phyloP scores from a whole-genome alignment of 2,329 filamentous ascomycete species.

The Claviceps lovelessii region DNA sequence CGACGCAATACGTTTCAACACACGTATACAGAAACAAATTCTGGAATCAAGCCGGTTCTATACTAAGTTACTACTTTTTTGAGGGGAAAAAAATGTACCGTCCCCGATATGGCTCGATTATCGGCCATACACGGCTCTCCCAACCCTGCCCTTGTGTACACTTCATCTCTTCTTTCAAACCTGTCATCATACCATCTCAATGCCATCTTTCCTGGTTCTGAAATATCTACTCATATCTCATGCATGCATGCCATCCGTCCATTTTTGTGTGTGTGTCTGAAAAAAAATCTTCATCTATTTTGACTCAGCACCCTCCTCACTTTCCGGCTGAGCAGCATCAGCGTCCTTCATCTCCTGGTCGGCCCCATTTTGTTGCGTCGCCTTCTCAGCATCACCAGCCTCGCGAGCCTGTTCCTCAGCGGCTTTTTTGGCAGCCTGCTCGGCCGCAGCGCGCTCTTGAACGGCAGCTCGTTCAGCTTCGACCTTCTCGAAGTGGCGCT shows the following conservation, averaged over 20 bases:
- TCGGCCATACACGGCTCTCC: not conserved
- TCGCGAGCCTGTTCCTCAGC: conserved; percentile 42
- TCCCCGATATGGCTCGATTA: not conserved
- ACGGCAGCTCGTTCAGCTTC: conserved; percentile 71
- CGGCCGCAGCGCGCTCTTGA: conserved; percentile 63
- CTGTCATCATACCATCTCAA: not conserved
- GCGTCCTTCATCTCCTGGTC: conserved; percentile 53
- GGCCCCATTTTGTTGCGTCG: conserved; percentile 30
- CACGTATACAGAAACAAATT: not conserved
- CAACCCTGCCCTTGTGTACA: not conserved
- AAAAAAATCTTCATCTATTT: conserved; percentile 16
- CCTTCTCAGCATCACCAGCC: conserved; percentile 37
- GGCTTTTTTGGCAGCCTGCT: conserved; percentile 60
- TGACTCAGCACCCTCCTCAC: conserved; percentile 27
- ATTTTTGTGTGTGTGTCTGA: not conserved
- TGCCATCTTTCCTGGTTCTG: not conserved
- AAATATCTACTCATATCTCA: conserved; percentile 9
- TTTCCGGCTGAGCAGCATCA: conserved; percentile 37
- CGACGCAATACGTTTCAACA: too few species aligned
- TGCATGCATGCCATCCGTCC: conserved; percentile 1
- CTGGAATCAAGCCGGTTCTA: not conserved
- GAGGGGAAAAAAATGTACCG: not conserved
- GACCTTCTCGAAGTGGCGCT: conserved; percentile 90
- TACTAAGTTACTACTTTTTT: not conserved
- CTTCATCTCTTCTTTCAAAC: not conserved